Evolutionary conservation across 495 filamentous ascomycete genomes (phyloP), one percentile per base, ranked within the genome.

Genomic region (Talaromyces stipitatus): DNA sequence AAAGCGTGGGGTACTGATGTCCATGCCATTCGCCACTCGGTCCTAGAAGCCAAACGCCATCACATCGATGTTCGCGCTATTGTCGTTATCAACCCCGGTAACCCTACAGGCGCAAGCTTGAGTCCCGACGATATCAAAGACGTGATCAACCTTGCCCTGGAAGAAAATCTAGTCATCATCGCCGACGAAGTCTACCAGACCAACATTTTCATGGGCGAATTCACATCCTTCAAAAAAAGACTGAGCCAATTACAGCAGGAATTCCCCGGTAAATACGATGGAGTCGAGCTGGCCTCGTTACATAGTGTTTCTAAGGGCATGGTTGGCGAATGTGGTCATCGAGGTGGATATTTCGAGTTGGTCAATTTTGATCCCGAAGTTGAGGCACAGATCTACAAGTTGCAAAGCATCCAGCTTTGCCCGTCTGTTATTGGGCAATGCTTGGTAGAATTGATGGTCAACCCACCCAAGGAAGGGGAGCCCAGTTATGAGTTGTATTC

Each of bases 131-230:
- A 95, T 64, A 87, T 98, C 69, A 82, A 83, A 63, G 74, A 80
- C 57, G 89, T 97, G 2, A 79, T 97, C 50, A 79, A 91, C 22
- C 84, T 97, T 50, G 94, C 95, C 26, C 85, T 87, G 9, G 78
- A 92, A 69, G 82, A 97, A 76, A 85, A 85, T 55, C 81, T 98
- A 14, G 91, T 97, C 12, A 76, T 97, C 38, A 76, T 98, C 38
- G 94, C 95, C 56, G 94, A 98, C 64, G 94, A 98, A 72, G 94
- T 98, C 7, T 98, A 98, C 82, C 94, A 98, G 74, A 97, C 95
- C 66, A 98, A 98, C 70, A 87, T 98, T 62, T 98, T 97, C 74
- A 67, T 85, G 46, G 95, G 95, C 66, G 78, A 92, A 63, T 97
- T 97, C 76, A 83, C 88, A 69, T 92, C 87, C 55, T 97, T 98